Evolutionary conservation across 345 rosid genomes (phyloP).

Genomic region (Corymbia maculata): DNA sequence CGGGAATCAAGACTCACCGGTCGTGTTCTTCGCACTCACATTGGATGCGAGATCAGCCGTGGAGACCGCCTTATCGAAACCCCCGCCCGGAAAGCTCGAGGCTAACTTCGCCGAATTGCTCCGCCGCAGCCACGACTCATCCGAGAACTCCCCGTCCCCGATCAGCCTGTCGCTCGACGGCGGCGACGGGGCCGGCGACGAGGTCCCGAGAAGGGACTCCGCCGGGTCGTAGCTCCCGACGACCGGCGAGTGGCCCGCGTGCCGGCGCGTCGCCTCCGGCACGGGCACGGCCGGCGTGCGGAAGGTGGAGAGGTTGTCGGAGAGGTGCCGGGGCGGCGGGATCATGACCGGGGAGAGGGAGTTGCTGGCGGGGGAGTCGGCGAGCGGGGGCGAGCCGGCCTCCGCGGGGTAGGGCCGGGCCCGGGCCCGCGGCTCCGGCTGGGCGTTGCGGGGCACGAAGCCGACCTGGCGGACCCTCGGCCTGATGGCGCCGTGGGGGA

Average conservation of each 20-base stretch:
- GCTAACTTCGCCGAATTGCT: constrained; percentile 29
- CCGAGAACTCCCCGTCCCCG: constrained; percentile 13
- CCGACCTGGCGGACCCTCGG: constrained; percentile 91
- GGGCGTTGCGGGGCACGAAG: constrained; percentile 58
- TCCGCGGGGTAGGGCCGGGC: constrained; percentile 25
- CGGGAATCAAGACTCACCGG: not conserved
- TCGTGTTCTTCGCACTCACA: constrained; percentile 13
- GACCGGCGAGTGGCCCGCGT: not conserved
- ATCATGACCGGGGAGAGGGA: constrained; percentile 85
- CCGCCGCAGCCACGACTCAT: constrained; percentile 17
- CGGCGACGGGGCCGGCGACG: constrained; percentile 28
- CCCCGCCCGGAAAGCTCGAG: constrained; percentile 66
- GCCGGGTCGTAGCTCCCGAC: constrained; percentile 37
- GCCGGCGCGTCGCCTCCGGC: not conserved
- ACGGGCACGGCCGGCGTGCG: constrained; percentile 9
- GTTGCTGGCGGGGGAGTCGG: constrained; percentile 46
- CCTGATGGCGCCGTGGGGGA: constrained; percentile 56
- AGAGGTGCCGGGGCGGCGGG: constrained; percentile 66
- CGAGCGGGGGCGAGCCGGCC: constrained; percentile 15
- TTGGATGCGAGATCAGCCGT: constrained; percentile 51
- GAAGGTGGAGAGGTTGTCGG: constrained; percentile 27
- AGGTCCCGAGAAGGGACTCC: constrained; percentile 43
- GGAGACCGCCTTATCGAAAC: constrained; percentile 53
- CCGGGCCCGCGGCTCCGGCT: constrained; percentile 24
- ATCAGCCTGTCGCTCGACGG: constrained; percentile 14